Conservation (phyloP, 1,139 yeast genomes). For the Hyphopichia buzzinii region DNA sequence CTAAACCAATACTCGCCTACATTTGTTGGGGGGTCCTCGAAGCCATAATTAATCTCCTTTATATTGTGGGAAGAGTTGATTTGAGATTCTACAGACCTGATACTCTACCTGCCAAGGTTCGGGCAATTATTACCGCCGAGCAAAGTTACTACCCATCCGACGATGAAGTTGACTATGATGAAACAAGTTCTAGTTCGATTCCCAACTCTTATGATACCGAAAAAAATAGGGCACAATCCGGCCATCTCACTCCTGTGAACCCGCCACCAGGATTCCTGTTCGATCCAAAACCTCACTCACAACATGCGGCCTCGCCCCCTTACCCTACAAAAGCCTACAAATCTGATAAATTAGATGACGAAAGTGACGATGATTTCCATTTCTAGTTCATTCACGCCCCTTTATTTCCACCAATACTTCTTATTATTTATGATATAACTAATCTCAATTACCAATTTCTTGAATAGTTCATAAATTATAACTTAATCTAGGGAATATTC, state of each 20-base stretch:
- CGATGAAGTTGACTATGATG: conserved; percentile 11
- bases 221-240: background rate
- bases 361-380: conserved; percentile 17
- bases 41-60: conserved; percentile 51
- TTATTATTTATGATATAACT: no score
- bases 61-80: conserved; percentile 64
- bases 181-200: background rate
- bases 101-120: conserved; percentile 38
- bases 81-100: conserved; percentile 80
- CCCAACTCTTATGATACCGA: background rate
- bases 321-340: conserved; percentile 3
- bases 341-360: conserved; percentile 8
- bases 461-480: no score
- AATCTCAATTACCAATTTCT: no score
- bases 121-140: conserved; percentile 44
- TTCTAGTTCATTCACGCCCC: no score
- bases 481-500: no score
- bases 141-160: conserved; percentile 33
- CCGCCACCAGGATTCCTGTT: background rate
- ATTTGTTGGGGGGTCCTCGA: conserved; percentile 64
- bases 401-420: no score
- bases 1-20: conserved; percentile 58
- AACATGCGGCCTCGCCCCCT: conserved; percentile 3
- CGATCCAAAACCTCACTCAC: background rate
- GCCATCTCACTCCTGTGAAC: background rate